Conservation (phyloP, 2,329 filamentous ascomycete species). For the Diaporthe velutina region DNA sequence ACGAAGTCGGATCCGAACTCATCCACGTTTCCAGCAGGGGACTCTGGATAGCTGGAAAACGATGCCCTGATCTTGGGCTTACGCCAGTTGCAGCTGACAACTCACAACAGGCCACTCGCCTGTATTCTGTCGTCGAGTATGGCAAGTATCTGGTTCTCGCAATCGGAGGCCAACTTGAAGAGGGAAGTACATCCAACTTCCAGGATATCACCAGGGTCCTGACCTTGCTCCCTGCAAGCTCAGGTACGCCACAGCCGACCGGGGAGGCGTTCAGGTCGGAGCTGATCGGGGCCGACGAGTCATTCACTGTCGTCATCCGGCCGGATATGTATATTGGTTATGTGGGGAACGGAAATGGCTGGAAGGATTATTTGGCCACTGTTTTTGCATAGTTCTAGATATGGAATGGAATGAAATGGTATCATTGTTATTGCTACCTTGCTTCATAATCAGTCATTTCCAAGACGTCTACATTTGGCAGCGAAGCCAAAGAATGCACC, state of each 20-base stretch:
- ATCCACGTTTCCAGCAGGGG: conserved; percentile 49
- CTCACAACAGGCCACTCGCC: conserved; percentile 40
- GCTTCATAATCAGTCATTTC: background rate
- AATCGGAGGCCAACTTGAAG: background rate
- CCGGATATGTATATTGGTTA: conserved; percentile 58
- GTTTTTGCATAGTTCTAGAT: conserved; percentile 18
- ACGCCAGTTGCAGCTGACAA: conserved; percentile 51
- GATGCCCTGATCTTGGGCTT: conserved; percentile 54
- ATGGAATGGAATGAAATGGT: background rate
- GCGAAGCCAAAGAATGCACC: background rate
- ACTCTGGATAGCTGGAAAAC: conserved; percentile 54
- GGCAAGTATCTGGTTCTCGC: conserved; percentile 26
- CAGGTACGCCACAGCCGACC: conserved; percentile 30
- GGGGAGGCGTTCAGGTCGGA: conserved; percentile 48
- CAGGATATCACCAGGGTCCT: background rate
- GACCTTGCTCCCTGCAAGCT: background rate
- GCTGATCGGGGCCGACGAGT: conserved; percentile 45
- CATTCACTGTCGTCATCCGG: conserved; percentile 51
- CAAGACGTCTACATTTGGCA: background rate
- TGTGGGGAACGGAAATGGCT: conserved; percentile 47
- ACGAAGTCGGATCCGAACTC: conserved; percentile 50
- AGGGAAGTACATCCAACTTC: background rate
- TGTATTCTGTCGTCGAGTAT: conserved; percentile 20
- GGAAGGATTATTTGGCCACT: conserved; percentile 43
- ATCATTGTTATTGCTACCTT: background rate